Evolutionary conservation across 1,139 yeast genomes (phyloP).

Genomic region (Kodamaea alishanica): DNA sequence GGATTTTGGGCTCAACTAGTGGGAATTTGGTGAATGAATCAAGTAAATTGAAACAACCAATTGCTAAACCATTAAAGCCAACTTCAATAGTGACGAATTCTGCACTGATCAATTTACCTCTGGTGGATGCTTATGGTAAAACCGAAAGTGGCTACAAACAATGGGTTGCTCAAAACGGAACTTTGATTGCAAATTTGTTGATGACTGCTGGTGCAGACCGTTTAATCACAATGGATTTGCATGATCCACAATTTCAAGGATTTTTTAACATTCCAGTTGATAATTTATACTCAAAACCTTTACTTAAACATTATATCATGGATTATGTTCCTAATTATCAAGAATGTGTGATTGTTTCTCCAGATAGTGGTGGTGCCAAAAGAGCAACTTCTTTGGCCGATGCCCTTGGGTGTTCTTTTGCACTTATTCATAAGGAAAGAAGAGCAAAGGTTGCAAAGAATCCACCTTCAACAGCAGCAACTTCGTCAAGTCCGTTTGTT

Average conservation of each 20-base stretch:
- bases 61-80: conserved; percentile 27
- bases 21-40: conserved; percentile 6
- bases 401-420: conserved; percentile 82
- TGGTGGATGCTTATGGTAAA: conserved; percentile 38
- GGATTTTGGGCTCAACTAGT: not conserved
- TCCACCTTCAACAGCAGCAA: conserved; percentile 28
- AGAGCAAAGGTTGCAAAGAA: conserved; percentile 46
- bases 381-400: conserved; percentile 95
- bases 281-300: conserved; percentile 80
- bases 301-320: conserved; percentile 74
- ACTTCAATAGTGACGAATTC: conserved; percentile 32
- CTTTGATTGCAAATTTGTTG: conserved; percentile 80
- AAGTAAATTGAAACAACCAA: conserved; percentile 1
- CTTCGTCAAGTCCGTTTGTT: conserved; percentile 3
- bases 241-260: conserved; percentile 94
- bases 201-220: conserved; percentile 96
- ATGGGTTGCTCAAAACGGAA: conserved; percentile 97
- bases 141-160: conserved; percentile 72
- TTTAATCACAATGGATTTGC: conserved; percentile 95
- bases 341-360: conserved; percentile 85
- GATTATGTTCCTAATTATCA: conserved; percentile 69
- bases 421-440: conserved; percentile 93
- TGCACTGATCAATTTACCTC: conserved; percentile 21
- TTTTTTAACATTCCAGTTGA: conserved; percentile 92
- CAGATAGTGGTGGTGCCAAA: conserved; percentile 98